A percentile compares a stretch with the other conserved stretches of the same genome.
These are phyloP conservation scores for Amoeboaphelidium occidentale DNA, from an alignment of 371 early-diverging fungal genomes.

Conservation along the genomic window DNA sequence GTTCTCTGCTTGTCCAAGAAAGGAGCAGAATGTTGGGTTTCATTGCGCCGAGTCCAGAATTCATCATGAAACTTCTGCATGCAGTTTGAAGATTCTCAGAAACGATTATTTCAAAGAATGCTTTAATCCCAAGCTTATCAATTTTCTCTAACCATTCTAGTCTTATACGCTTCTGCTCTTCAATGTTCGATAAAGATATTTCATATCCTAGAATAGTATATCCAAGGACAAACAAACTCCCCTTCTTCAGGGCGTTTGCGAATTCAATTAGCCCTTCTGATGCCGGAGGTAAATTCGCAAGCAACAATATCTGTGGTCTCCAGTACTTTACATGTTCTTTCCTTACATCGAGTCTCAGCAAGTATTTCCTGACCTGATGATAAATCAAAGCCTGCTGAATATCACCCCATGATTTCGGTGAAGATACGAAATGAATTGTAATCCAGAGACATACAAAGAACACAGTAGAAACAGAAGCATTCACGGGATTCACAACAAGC, in stretches of 20 bases:
- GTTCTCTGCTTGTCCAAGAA: no score
- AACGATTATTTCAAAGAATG: slow-evolving; percentile 26
- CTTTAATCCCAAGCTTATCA: slow-evolving; percentile 25
- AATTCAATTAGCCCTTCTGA: slow-evolving; percentile 24
- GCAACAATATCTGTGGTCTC: slow-evolving; percentile 27
- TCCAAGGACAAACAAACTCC: slow-evolving; percentile 29
- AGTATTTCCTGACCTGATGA: slow-evolving; percentile 37
- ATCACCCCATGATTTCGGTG: slow-evolving; percentile 35
- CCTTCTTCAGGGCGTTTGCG: slow-evolving; percentile 34
- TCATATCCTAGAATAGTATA: slow-evolving; percentile 18
- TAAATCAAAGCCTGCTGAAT: slow-evolving; percentile 32
- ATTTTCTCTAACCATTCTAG: slow-evolving; percentile 24
- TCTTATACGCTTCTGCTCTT: slow-evolving; percentile 17
- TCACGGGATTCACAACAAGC: slow-evolving; percentile 20
- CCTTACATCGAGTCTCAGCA: slow-evolving; percentile 25
- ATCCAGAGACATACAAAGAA: slow-evolving; percentile 20
- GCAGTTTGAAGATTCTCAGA: slow-evolving; percentile 18
- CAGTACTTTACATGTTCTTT: slow-evolving; percentile 36
- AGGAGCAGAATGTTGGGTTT: slow-evolving; percentile 33
- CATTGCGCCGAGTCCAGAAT: slow-evolving; percentile 35
- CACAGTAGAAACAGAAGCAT: slow-evolving; percentile 17
- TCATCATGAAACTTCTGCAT: slow-evolving; percentile 21
- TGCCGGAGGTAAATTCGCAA: slow-evolving; percentile 23
- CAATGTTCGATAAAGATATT: slow-evolving; percentile 8
- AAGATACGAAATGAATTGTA: slow-evolving; percentile 25